Percentiles rank a stretch among this genome's conserved stretches.
Conservation (phyloP, 192 early-diverging fungal species). For the Radiomyces spectabilis region DNA sequence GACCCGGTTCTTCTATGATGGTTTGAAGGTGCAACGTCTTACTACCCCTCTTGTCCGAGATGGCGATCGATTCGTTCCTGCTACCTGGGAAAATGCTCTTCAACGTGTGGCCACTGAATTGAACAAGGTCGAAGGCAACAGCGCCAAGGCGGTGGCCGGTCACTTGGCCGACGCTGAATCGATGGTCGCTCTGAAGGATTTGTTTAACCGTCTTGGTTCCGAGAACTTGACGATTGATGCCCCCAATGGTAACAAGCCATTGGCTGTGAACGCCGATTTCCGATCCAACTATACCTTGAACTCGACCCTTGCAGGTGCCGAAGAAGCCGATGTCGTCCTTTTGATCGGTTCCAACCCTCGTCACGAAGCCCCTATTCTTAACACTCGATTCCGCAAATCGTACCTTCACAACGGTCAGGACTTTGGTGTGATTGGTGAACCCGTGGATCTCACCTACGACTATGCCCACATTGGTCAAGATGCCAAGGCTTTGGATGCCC, state of each 20-base stretch:
- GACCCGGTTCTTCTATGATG: slow-evolving; percentile 91
- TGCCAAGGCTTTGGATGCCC: slow-evolving; percentile 54
- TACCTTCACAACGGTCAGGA: slow-evolving; percentile 77
- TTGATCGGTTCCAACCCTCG: slow-evolving; percentile 94
- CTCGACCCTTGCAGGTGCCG: slow-evolving; percentile 76
- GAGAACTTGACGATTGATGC: slow-evolving; percentile 81
- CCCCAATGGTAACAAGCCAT: slow-evolving; percentile 36
- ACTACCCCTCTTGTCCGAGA: slow-evolving; percentile 85
- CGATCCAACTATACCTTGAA: slow-evolving; percentile 87
- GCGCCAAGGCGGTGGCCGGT: slow-evolving; percentile 83
- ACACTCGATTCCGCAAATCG: slow-evolving; percentile 92
- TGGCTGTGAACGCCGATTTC: slow-evolving; percentile 64
- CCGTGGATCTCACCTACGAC: slow-evolving; percentile 83
- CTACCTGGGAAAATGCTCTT: slow-evolving; percentile 86
- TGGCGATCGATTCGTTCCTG: slow-evolving; percentile 74
- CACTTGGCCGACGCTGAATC: slow-evolving; percentile 93
- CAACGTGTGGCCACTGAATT: slow-evolving; percentile 60
- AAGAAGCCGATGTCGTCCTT: slow-evolving; percentile 89
- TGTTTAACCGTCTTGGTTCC: slow-evolving; percentile 79
- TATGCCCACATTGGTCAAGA: slow-evolving; percentile 75
- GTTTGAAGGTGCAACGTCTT: slow-evolving; percentile 91
- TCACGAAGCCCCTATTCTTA: slow-evolving; percentile 92
- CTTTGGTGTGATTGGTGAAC: slow-evolving; percentile 75
- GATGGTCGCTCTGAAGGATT: slow-evolving; percentile 91
- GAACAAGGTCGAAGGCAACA: slow-evolving; percentile 44